Conservation (phyloP, 2,329 filamentous ascomycete genomes). For the Pseudohalonectria lignicola region DNA sequence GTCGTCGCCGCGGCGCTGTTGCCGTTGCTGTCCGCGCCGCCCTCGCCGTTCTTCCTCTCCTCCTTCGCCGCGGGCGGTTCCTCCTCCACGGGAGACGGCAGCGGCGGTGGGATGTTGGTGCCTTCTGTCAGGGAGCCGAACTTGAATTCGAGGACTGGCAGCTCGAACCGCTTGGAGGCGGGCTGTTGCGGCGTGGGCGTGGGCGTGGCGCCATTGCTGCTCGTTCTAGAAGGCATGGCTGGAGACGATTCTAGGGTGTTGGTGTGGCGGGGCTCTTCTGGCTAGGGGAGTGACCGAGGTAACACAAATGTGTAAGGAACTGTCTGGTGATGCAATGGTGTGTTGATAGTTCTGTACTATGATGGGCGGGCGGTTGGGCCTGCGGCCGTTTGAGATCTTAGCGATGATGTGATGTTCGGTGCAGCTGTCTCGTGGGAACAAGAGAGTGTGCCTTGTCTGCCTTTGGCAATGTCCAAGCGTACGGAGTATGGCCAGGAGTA, state of each 20-base stretch:
- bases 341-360: too few species aligned
- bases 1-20: slow-evolving; percentile 10
- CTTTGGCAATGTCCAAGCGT: too few species aligned
- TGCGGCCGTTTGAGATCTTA: too few species aligned
- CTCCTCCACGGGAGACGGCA: slow-evolving; percentile 41
- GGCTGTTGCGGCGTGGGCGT: slow-evolving; percentile 6
- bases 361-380: too few species aligned
- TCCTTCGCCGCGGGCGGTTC: slow-evolving; percentile 20
- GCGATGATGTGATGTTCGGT: too few species aligned
- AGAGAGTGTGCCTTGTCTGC: too few species aligned
- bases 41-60: slow-evolving; percentile 6
- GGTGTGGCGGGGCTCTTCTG: not conserved
- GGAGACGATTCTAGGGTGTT: not conserved
- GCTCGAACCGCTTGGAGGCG: slow-evolving; percentile 32
- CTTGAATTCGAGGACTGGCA: slow-evolving; percentile 46
- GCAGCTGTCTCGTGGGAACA: too few species aligned
- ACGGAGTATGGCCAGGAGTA: too few species aligned
- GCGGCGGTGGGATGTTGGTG: slow-evolving; percentile 48
- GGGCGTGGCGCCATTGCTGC: slow-evolving; percentile 7
- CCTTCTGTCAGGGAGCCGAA: slow-evolving; percentile 49
- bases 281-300: too few species aligned
- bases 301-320: not conserved
- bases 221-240: slow-evolving; percentile 16
- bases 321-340: not conserved
- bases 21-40: slow-evolving; percentile 13